Percentiles rank a stretch among this genome's conserved stretches.
Conservation (phyloP, 2,329 filamentous ascomycete species). For the Neofusicoccum sp. region DNA sequence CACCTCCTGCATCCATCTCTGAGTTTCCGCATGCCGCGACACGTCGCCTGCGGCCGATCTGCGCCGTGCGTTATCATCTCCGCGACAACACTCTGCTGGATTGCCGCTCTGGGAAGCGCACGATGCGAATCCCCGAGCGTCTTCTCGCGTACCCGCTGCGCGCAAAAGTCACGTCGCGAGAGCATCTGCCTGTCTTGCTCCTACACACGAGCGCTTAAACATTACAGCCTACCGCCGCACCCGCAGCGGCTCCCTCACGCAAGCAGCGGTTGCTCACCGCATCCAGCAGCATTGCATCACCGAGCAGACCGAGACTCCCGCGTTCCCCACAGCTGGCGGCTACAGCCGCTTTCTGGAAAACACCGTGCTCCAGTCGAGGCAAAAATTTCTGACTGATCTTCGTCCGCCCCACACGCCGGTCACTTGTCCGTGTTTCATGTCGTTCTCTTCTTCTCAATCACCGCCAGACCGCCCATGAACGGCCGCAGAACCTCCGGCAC, state of each 20-base stretch:
- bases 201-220: neutral
- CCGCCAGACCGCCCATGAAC: slow-evolving; percentile 68
- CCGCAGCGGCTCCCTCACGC: too few species aligned
- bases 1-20: too few species aligned
- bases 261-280: slow-evolving; percentile 8
- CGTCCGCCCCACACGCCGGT: neutral
- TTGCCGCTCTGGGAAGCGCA: slow-evolving; percentile 9
- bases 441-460: slow-evolving; percentile 27
- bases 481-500: slow-evolving; percentile 77
- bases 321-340: slow-evolving; percentile 4
- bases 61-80: neutral
- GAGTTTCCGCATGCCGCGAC: too few species aligned
- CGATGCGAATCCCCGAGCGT: neutral
- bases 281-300: slow-evolving; percentile 7
- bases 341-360: slow-evolving; percentile 11
- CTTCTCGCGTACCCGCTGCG: slow-evolving; percentile 1
- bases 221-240: too few species aligned
- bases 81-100: neutral
- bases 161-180: slow-evolving; percentile 1
- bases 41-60: neutral
- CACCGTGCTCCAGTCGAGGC: too few species aligned
- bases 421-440: slow-evolving; percentile 4
- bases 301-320: neutral
- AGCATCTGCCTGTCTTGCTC: neutral
- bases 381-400: neutral